Conservation (phyloP, 2,329 filamentous ascomycete species). For the Hypoxylon sp. region DNA sequence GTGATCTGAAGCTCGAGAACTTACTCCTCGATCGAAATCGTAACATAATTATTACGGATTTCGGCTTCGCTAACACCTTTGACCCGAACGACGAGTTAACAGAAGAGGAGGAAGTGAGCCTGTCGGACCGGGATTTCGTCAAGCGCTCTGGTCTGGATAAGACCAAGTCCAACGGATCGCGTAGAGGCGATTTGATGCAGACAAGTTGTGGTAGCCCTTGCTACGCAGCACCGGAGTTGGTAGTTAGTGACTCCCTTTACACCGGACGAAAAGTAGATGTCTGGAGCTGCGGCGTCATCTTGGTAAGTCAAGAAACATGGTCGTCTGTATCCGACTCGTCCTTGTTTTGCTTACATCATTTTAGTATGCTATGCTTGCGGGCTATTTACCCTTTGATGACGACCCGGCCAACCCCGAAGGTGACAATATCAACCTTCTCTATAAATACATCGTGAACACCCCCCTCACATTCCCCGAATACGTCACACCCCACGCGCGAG, state of each 20-base stretch:
- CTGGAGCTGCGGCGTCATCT: conserved; percentile 98
- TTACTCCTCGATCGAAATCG: conserved; percentile 92
- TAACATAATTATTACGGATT: conserved; percentile 99
- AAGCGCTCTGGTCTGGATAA: conserved; percentile 87
- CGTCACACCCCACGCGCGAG: conserved; percentile 93
- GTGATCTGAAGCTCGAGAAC: conserved; percentile 96
- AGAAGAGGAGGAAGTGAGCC: conserved; percentile 88
- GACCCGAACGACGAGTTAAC: conserved; percentile 86
- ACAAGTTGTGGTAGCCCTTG: conserved; percentile 98
- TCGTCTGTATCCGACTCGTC: neutral
- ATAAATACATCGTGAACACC: conserved; percentile 99
- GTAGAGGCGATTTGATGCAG: conserved; percentile 96
- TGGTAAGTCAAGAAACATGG: conserved; percentile 70
- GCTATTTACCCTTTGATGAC: conserved; percentile 97
- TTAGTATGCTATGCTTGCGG: conserved; percentile 99
- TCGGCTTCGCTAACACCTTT: conserved; percentile 98
- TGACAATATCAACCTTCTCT: conserved; percentile 98
- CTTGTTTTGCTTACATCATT: conserved; percentile 38
- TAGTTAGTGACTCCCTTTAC: conserved; percentile 96
- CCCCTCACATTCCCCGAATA: conserved; percentile 98
- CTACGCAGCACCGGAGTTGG: conserved; percentile 95
- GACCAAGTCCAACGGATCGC: conserved; percentile 74
- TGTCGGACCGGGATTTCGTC: conserved; percentile 87
- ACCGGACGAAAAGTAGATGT: conserved; percentile 98
- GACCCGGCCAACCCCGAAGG: conserved; percentile 98